These are phyloP conservation scores for Acacia crassicarpa DNA, from an alignment of 306 rosid species.

Conservation along the genomic window DNA sequence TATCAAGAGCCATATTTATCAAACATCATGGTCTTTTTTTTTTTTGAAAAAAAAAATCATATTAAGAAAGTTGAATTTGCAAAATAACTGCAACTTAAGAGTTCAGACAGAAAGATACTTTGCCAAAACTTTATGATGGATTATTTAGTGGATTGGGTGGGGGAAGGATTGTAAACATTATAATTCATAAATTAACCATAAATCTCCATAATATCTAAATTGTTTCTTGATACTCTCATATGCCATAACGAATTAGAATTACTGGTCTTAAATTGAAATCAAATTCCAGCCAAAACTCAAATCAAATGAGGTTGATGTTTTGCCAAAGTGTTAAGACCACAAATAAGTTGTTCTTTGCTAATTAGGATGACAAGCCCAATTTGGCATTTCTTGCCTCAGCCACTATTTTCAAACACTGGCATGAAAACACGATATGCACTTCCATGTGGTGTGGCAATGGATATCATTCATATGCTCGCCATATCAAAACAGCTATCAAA, in stretches of 20 bases:
- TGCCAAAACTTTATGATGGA: background rate
- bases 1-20: too few species aligned
- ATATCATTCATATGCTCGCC: background rate
- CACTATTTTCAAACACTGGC: background rate
- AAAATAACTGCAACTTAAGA: background rate
- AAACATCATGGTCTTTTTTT: too few species aligned
- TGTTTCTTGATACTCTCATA: background rate
- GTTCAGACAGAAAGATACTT: background rate
- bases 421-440: background rate
- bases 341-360: background rate
- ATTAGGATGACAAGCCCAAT: background rate
- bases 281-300: too few species aligned
- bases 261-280: too few species aligned
- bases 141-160: background rate
- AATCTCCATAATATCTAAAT: background rate
- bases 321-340: background rate
- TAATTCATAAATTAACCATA: background rate
- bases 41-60: too few species aligned
- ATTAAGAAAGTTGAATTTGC: too few species aligned
- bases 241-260: background rate
- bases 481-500: slow-evolving; percentile 4
- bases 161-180: background rate
- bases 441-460: background rate
- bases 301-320: background rate
- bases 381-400: background rate